A percentile compares a stretch with the other conserved stretches of the same genome.
These are phyloP conservation scores for Mortierella hygrophila DNA, from an alignment of 192 early-diverging fungal genomes.

Conservation along the genomic window DNA sequence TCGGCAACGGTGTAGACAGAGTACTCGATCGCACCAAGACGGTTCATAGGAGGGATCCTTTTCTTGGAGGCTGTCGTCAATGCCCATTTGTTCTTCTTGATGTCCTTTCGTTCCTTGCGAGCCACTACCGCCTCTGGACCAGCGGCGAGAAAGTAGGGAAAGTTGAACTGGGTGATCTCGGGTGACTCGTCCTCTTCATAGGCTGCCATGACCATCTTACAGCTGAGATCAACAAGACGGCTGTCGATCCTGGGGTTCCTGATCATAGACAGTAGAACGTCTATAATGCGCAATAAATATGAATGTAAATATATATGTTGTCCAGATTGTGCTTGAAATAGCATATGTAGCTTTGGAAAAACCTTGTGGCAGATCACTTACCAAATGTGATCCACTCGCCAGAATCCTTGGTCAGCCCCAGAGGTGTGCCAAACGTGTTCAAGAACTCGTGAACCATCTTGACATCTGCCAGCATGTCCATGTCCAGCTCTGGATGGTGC, in stretches of 20 bases:
- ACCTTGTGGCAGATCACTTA: background rate
- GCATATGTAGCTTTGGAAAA: background rate
- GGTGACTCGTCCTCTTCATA: conserved; percentile 32
- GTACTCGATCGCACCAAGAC: conserved; percentile 37
- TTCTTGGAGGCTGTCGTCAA: conserved; percentile 8
- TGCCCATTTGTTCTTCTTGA: conserved; percentile 36
- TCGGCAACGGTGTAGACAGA: conserved; percentile 32
- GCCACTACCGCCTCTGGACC: conserved; percentile 21
- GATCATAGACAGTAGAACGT: conserved; percentile 37
- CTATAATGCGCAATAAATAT: conserved; percentile 9
- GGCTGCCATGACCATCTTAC: conserved; percentile 42
- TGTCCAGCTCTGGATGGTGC: conserved; percentile 30
- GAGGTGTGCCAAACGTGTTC: conserved; percentile 44
- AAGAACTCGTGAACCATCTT: conserved; percentile 57
- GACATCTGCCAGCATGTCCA: conserved; percentile 54
- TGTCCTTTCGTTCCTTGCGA: conserved; percentile 29
- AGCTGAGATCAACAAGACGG: conserved; percentile 38
- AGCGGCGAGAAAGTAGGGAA: conserved; percentile 28
- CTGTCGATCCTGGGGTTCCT: conserved; percentile 43
- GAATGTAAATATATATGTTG: background rate
- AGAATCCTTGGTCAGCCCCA: conserved; percentile 46
- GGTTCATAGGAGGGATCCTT: background rate
- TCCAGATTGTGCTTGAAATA: no score
- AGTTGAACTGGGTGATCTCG: conserved; percentile 36
- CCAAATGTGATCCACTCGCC: conserved; percentile 53